phyloP scores from a whole-genome alignment of 2,329 filamentous ascomycete species.

The Talaromyces rugulosus region DNA sequence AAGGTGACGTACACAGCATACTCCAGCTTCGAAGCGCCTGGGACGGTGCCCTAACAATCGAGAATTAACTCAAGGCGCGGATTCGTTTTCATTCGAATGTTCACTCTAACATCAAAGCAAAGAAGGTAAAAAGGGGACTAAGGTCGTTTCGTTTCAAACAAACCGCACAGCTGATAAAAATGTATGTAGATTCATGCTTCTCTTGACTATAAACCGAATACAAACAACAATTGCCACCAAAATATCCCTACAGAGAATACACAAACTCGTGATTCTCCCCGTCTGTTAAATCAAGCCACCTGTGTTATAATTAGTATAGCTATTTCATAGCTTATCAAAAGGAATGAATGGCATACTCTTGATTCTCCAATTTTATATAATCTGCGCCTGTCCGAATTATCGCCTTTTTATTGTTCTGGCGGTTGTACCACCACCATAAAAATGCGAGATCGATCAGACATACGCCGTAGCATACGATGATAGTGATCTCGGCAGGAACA shows the following conservation, averaged over 20 bases:
- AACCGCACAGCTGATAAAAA: too few species aligned
- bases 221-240: not conserved
- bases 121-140: too few species aligned
- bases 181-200: not conserved
- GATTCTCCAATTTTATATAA: slow-evolving; percentile 61
- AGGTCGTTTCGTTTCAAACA: too few species aligned
- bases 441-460: slow-evolving; percentile 55
- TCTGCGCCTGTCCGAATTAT: slow-evolving; percentile 47
- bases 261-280: slow-evolving; percentile 62
- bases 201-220: not conserved
- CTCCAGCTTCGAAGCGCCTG: too few species aligned
- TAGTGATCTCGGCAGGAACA: slow-evolving; percentile 60
- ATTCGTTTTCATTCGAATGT: too few species aligned
- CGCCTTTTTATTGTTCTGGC: slow-evolving; percentile 59
- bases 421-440: slow-evolving; percentile 59
- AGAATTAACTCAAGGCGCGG: too few species aligned
- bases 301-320: slow-evolving; percentile 14
- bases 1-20: too few species aligned
- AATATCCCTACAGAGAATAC: slow-evolving; percentile 36
- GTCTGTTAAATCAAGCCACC: slow-evolving; percentile 61
- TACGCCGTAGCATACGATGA: slow-evolving; percentile 56
- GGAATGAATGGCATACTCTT: slow-evolving; percentile 49
- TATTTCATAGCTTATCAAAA: not conserved
- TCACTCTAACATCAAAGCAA: too few species aligned
- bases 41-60: too few species aligned